A percentile compares a stretch with the other conserved stretches of the same genome.
phyloP scores from a whole-genome alignment of 768 basidiomycete species.

The Russula virescens region DNA sequence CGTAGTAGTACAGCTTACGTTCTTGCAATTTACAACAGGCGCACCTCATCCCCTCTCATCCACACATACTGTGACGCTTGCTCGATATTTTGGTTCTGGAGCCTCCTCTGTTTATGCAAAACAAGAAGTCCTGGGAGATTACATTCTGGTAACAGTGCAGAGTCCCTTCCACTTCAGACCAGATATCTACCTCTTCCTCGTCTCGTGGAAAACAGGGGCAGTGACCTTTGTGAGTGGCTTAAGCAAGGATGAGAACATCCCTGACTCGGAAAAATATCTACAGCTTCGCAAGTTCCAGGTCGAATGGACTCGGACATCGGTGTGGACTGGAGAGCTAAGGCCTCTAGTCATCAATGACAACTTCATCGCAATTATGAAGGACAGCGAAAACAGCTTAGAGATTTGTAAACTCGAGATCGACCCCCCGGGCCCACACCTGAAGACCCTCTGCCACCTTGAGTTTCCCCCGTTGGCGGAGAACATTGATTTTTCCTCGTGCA shows the following conservation, averaged over 20 bases:
- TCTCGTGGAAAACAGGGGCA: conserved; percentile 5
- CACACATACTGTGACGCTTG: background rate
- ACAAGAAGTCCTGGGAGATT: background rate
- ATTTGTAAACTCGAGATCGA: conserved; percentile 2
- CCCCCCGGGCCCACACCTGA: no score
- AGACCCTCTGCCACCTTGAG: background rate
- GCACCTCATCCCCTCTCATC: background rate
- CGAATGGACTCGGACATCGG: no score
- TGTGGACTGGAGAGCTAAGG: background rate
- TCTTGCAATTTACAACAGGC: conserved; percentile 1
- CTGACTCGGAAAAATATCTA: background rate
- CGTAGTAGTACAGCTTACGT: background rate
- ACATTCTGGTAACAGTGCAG: background rate
- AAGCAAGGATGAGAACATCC: background rate
- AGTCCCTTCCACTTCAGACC: no score
- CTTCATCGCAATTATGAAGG: background rate
- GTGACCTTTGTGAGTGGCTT: background rate
- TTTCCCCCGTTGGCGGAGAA: conserved; percentile 4
- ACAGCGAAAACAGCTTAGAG: background rate
- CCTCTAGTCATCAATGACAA: background rate
- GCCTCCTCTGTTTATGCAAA: no score
- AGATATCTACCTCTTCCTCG: no score
- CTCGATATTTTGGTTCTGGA: no score
- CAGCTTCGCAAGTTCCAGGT: background rate
- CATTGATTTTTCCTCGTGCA: no score